These are phyloP conservation scores for Davidsoniella neocaledoniae DNA, from an alignment of 2,329 filamentous ascomycete species.

Conservation along the genomic window DNA sequence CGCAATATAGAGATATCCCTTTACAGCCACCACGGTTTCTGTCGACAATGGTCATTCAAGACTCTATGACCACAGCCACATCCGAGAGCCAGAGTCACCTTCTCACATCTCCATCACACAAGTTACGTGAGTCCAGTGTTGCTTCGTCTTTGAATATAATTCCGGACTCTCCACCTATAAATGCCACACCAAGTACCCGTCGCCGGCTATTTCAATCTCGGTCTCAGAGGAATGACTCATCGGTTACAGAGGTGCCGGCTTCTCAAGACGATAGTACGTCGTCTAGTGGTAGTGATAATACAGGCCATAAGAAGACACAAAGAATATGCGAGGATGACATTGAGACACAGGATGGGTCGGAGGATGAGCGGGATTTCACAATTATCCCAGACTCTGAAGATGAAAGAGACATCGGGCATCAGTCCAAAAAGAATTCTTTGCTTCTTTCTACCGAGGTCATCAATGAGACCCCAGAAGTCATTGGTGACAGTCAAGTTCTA, in stretches of 20 bases:
- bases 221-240: background rate
- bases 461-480: background rate
- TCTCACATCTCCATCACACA: background rate
- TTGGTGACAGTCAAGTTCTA: background rate
- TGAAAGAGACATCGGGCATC: conserved; percentile 2
- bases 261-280: background rate
- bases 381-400: conserved; percentile 12
- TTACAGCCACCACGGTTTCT: conserved; percentile 9
- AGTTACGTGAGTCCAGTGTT: background rate
- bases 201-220: background rate
- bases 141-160: background rate
- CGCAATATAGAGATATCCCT: background rate
- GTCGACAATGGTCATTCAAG: conserved; percentile 25
- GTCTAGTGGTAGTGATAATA: conserved; percentile 7
- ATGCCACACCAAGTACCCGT: no score
- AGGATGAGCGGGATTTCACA: conserved; percentile 9
- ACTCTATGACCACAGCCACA: conserved; percentile 23
- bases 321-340: conserved; percentile 11
- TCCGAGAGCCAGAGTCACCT: background rate
- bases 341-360: conserved; percentile 10
- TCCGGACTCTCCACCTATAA: no score
- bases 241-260: background rate
- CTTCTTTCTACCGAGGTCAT: no score
- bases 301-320: conserved; percentile 7
- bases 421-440: background rate